Evolutionary conservation across 202 grass and related monocot species (phyloP).

Genomic region (Zizania palustris): DNA sequence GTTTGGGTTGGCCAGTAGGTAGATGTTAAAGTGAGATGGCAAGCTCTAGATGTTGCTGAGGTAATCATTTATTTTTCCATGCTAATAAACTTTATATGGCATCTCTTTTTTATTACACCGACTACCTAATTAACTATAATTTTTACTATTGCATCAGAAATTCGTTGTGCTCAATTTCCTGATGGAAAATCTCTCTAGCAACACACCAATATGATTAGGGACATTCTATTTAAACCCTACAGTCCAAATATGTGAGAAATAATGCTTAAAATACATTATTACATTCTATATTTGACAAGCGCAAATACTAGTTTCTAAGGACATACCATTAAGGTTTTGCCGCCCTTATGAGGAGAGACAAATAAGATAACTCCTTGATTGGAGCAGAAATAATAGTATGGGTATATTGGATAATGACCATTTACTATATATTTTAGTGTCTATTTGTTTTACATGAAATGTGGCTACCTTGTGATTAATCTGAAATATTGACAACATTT

Average conservation of each 20-base stretch:
- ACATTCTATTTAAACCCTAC: no score
- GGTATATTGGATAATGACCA: no score
- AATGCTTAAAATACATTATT: no score
- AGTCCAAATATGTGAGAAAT: no score
- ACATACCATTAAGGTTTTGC: conserved; percentile 62
- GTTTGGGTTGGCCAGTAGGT: no score
- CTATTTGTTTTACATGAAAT: no score
- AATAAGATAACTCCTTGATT: conserved; percentile 32
- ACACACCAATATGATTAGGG: conserved; percentile 51
- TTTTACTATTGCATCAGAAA: conserved; percentile 57
- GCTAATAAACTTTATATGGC: background rate
- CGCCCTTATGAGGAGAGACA: conserved; percentile 77
- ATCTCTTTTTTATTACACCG: conserved; percentile 4
- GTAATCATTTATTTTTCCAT: conserved; percentile 44
- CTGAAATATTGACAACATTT: no score
- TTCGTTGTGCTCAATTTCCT: conserved; percentile 68
- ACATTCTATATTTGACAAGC: conserved; percentile 9
- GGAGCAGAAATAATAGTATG: background rate
- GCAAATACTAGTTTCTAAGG: conserved; percentile 73
- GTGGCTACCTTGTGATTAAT: no score
- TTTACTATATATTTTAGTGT: no score
- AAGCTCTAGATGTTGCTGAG: conserved; percentile 69
- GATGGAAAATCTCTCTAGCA: conserved; percentile 65
- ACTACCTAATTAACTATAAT: conserved; percentile 2
- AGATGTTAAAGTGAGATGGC: no score